Evolutionary conservation across 176 grass and related monocot genomes (phyloP), one percentile per base, ranked within the genome.

Genomic region (Phoenix roebelenii): DNA sequence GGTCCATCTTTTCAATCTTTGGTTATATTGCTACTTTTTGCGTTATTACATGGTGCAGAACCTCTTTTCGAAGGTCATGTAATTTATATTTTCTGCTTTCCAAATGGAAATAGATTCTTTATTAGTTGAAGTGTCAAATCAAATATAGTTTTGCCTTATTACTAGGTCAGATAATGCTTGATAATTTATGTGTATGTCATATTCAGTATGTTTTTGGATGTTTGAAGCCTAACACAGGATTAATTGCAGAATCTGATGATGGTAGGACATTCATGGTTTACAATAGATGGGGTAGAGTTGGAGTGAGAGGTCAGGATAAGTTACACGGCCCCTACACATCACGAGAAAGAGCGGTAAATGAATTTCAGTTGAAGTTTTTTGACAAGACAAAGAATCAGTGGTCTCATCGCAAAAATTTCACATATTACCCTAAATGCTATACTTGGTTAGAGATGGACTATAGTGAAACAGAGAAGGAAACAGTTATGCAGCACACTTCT

Each of bases 231-330:
- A 57, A 77, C 59, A 17, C 35, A 35, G 52, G 55, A 23, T 65
- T 81, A 16, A 53, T 68, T 89, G 50, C 74, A 96, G 92, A 88
- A 85, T 83, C 83, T 79, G 87, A 97, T 69, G 74, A 69, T 83
- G 87, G 74, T 58, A 72, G 65, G 74, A 75, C 54, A 54, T 97
- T 82, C 63, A 85, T 88, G 87, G 77, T 96, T 77, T 87, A 84
- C 86, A 87, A 82, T 70, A 87, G 91, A 82, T 96, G 91, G 91
- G 92, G 92, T 18, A 89, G 92, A 75, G 92, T 97, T 62, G 87
- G 92, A 66, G 78, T 58, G 59, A 81, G 55, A 72, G 87, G 87
- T 55, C 92, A 91, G 79, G 73, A 91, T 70, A 91, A 83, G 55
- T 72, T 88, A 61, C 65, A 82, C 18, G 86, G 90, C 12, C 80